Percentiles rank a stretch among this genome's conserved stretches.
Evolutionary conservation across 2,329 filamentous ascomycete species (phyloP).

Genomic region (Huntiella moniliformis): DNA sequence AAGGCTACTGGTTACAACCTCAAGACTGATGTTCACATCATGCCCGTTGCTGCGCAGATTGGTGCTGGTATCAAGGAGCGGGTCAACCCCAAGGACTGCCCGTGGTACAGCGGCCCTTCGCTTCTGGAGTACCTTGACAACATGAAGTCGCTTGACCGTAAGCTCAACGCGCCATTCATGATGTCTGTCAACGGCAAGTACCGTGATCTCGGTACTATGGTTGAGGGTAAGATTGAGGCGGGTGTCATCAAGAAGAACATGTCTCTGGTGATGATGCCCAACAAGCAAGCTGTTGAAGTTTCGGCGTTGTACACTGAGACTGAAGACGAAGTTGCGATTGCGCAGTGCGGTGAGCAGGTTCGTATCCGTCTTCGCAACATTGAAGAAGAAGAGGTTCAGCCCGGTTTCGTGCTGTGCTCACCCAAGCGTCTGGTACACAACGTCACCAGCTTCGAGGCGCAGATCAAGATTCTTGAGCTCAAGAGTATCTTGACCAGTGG

Average conservation of each 20-base stretch:
- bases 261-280: slow-evolving; percentile 86
- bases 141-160: slow-evolving; percentile 85
- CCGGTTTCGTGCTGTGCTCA: slow-evolving; percentile 90
- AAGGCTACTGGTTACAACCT: slow-evolving; percentile 88
- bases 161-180: slow-evolving; percentile 97
- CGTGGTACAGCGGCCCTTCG: slow-evolving; percentile 80
- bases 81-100: slow-evolving; percentile 53
- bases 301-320: slow-evolving; percentile 85
- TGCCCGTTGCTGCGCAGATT: slow-evolving; percentile 87
- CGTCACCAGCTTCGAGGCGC: slow-evolving; percentile 78
- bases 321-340: slow-evolving; percentile 70
- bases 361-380: slow-evolving; percentile 81
- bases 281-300: slow-evolving; percentile 62
- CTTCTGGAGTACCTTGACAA: slow-evolving; percentile 88
- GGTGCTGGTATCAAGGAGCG: slow-evolving; percentile 76
- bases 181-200: slow-evolving; percentile 96
- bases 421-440: slow-evolving; percentile 86
- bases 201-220: slow-evolving; percentile 89
- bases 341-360: slow-evolving; percentile 86
- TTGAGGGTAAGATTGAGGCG: slow-evolving; percentile 93
- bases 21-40: slow-evolving; percentile 83
- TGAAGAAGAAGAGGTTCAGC: slow-evolving; percentile 91
- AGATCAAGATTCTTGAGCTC: slow-evolving; percentile 85
- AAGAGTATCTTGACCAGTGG: slow-evolving; percentile 87
- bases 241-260: slow-evolving; percentile 84